Percentiles rank a stretch among this genome's conserved stretches.
Evolutionary conservation across 2,329 filamentous ascomycete species (phyloP).

Genomic region (Ophiostoma sp.): DNA sequence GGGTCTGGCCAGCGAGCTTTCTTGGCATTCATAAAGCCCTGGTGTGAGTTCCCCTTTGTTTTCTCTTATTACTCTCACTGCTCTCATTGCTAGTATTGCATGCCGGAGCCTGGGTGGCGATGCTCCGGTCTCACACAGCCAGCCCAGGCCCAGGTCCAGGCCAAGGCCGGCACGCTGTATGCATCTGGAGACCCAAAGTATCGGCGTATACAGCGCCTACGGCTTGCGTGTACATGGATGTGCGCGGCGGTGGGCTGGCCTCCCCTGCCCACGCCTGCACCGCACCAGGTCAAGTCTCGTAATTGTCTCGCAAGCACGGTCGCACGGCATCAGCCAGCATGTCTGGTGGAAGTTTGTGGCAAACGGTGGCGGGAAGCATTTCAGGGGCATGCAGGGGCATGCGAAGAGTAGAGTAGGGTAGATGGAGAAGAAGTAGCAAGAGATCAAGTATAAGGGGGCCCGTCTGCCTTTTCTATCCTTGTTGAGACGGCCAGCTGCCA

Average conservation of each 20-base stretch:
- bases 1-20: too few relatives aligned
- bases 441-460: not conserved
- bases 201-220: not conserved
- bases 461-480: not conserved
- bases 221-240: not conserved
- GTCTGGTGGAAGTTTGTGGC: conserved; percentile 6
- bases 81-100: too few relatives aligned
- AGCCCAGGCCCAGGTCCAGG: not conserved
- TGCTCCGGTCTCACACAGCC: not conserved
- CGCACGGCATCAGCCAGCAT: not conserved
- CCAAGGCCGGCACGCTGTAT: not conserved
- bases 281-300: not conserved
- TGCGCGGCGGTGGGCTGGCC: not conserved
- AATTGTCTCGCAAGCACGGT: not conserved
- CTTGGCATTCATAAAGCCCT: too few relatives aligned
- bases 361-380: not conserved
- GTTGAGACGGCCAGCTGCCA: not conserved
- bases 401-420: not conserved
- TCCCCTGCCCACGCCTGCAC: not conserved
- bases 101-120: not conserved
- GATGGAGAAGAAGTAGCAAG: not conserved
- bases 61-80: too few relatives aligned
- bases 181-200: not conserved
- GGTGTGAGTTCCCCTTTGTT: too few relatives aligned
- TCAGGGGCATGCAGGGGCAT: not conserved